Base-by-base conservation (phyloP, 768 basidiomycete genomes). In the Calocybe cyanea region DNA sequence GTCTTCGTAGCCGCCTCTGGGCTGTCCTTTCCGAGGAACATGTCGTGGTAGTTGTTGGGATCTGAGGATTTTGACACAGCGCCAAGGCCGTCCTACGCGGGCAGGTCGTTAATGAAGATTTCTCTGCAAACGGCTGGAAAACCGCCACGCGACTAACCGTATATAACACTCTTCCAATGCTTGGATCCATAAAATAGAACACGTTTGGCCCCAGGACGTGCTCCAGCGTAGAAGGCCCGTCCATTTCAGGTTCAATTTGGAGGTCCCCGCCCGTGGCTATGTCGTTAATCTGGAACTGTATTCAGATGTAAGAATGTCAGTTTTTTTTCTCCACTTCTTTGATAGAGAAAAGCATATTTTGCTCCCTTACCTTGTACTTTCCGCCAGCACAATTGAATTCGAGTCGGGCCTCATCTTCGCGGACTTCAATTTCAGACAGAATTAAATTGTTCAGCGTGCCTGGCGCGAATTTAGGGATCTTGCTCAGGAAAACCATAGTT, bases 1-100 rank as follows among this genome's bases (percentile, higher is more conserved):
- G 14, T 43, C 41, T 33, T 32, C 23, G 41, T 43, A n/a, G 41
- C 33, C 20, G 41, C 41, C 28, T 43, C 41, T 43, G 41, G 41
- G 25, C 41, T 43, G 30, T 43, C 41, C 32, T 43, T 43, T 20
- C 41, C 41, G 3, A 43, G 6, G 15, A 43, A n/a, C 41, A 43
- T 43, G 19, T 43, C 41, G 18, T 43, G 41, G 32, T n/a, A 43
- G 41, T 43, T 43, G 31, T 20, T 15, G 17, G 41, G 31, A 21
- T 43, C 41, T 15, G 30, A 11, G 8, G 30, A 34, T 8, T 33
- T 11, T 8, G 41, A 33, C 5, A 43, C 41, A 17, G 30, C 18
- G 3, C 31, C 41, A 14, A 33, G 10, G 11, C 41, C 41, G 20
- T 43, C 41, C 41, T 43, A n/a, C 4, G 17, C n/a, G 6, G 7